Evolutionary conservation across 83 land plant species (phyloP).

Genomic region (Larix sibirica): DNA sequence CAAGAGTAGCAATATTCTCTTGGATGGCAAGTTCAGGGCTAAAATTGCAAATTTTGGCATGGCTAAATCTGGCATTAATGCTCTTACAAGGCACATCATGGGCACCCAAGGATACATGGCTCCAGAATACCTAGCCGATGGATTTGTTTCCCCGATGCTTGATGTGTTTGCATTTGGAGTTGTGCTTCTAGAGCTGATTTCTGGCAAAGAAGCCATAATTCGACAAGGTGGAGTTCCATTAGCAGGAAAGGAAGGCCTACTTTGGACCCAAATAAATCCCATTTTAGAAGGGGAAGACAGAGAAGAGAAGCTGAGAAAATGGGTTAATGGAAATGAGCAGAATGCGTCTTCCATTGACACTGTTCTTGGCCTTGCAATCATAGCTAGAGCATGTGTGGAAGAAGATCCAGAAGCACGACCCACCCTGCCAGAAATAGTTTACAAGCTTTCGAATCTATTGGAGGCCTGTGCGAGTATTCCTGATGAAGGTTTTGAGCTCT

Average conservation of each 20-base stretch:
- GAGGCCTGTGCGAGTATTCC: slow-evolving; percentile 43
- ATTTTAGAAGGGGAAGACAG: slow-evolving; percentile 5
- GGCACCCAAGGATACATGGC: slow-evolving; percentile 93
- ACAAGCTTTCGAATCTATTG: slow-evolving; percentile 51
- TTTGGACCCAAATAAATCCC: slow-evolving; percentile 12
- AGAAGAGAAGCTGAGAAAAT: slow-evolving; percentile 13
- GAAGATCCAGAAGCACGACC: slow-evolving; percentile 57
- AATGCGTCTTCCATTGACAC: slow-evolving; percentile 32
- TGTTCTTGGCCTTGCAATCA: slow-evolving; percentile 37
- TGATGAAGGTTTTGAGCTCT: slow-evolving; percentile 20
- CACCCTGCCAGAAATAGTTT: slow-evolving; percentile 66
- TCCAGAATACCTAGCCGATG: slow-evolving; percentile 69
- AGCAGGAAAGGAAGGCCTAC: slow-evolving; percentile 20
- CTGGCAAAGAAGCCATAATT: slow-evolving; percentile 42
- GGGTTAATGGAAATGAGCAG: slow-evolving; percentile 19
- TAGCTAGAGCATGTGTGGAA: slow-evolving; percentile 51
- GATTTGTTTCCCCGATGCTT: slow-evolving; percentile 59
- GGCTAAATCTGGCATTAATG: slow-evolving; percentile 68
- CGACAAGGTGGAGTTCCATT: slow-evolving; percentile 28
- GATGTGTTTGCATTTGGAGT: slow-evolving; percentile 89
- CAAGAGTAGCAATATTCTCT: slow-evolving; percentile 80
- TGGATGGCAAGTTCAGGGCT: slow-evolving; percentile 67
- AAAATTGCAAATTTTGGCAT: slow-evolving; percentile 90
- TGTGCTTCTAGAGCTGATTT: slow-evolving; percentile 74
- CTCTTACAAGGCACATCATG: slow-evolving; percentile 68